Conservation (phyloP, 768 basidiomycete genomes). For the Boletus reticulatus region DNA sequence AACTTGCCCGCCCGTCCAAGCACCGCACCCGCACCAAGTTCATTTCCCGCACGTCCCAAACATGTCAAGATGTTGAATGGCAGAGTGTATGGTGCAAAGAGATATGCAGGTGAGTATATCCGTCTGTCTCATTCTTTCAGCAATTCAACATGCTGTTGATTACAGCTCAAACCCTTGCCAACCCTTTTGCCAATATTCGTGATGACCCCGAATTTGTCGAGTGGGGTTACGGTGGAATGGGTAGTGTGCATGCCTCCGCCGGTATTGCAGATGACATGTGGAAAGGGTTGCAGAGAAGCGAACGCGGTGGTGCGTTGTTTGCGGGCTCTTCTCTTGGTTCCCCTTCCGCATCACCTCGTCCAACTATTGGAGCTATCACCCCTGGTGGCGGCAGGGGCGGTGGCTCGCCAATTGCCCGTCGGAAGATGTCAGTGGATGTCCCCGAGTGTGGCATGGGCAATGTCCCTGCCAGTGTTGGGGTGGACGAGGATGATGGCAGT, state of each 20-base stretch:
- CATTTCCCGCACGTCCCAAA: conserved; percentile 2
- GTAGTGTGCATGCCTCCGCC: conserved; percentile 40
- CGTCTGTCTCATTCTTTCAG: neutral
- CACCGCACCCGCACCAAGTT: conserved; percentile 11
- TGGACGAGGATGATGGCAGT: conserved; percentile 76
- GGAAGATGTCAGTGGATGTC: conserved; percentile 14
- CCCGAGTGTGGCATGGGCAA: conserved; percentile 30
- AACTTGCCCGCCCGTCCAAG: conserved; percentile 1
- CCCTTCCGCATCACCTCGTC: conserved; percentile 13
- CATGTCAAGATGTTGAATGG: conserved; percentile 80
- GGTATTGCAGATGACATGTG: conserved; percentile 30
- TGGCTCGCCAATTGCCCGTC: conserved; percentile 11
- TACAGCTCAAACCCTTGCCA: conserved; percentile 36
- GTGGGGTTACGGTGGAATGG: conserved; percentile 91
- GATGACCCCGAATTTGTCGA: conserved; percentile 84
- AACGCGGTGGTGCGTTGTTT: conserved; percentile 26
- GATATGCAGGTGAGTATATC: conserved; percentile 22
- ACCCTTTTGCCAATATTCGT: conserved; percentile 62
- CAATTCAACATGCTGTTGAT: neutral
- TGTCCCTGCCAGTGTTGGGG: conserved; percentile 17
- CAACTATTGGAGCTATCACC: conserved; percentile 28
- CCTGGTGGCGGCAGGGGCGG: conserved; percentile 12
- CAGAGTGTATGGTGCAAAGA: conserved; percentile 67
- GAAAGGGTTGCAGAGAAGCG: conserved; percentile 26
- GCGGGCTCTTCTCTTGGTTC: conserved; percentile 9